Evolutionary conservation across 192 early-diverging fungal species (phyloP).

Genomic region (Coemansia sp.): DNA sequence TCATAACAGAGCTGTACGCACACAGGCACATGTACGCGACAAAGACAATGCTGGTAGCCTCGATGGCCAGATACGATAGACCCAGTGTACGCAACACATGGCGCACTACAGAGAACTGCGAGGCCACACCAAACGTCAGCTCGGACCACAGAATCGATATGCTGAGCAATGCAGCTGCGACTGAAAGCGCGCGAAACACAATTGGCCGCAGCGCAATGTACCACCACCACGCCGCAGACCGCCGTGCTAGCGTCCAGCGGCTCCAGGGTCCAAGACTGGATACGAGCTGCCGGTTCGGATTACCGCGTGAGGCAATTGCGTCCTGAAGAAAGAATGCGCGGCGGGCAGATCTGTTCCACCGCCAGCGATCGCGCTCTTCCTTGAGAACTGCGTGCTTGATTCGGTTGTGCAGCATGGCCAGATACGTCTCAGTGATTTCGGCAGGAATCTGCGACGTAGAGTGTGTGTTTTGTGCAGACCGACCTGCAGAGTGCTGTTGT

Average conservation of each 20-base stretch:
- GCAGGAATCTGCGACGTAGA: constrained; percentile 47
- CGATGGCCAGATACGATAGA: constrained; percentile 63
- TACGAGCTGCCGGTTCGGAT: constrained; percentile 61
- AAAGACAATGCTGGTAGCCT: constrained; percentile 63
- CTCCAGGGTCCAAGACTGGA: constrained; percentile 57
- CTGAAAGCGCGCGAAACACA: constrained; percentile 58
- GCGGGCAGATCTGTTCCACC: constrained; percentile 70
- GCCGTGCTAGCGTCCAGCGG: constrained; percentile 42
- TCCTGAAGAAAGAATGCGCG: constrained; percentile 86
- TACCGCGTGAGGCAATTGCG: constrained; percentile 67
- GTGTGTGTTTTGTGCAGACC: neutral
- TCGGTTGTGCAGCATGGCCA: constrained; percentile 66
- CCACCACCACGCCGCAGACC: constrained; percentile 79
- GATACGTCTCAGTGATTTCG: constrained; percentile 61
- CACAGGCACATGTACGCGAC: constrained; percentile 91
- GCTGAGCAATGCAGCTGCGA: constrained; percentile 64
- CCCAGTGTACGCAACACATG: constrained; percentile 59
- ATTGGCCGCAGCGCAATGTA: constrained; percentile 71
- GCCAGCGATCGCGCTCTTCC: constrained; percentile 74
- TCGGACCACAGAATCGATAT: constrained; percentile 89
- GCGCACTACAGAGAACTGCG: constrained; percentile 72
- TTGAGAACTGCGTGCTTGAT: constrained; percentile 71
- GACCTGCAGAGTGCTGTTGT: constrained; percentile 1
- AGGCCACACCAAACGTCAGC: constrained; percentile 77
- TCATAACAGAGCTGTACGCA: constrained; percentile 89